phyloP scores from a whole-genome alignment of 179 eudicot genomes.

The Carnegiea gigantea region DNA sequence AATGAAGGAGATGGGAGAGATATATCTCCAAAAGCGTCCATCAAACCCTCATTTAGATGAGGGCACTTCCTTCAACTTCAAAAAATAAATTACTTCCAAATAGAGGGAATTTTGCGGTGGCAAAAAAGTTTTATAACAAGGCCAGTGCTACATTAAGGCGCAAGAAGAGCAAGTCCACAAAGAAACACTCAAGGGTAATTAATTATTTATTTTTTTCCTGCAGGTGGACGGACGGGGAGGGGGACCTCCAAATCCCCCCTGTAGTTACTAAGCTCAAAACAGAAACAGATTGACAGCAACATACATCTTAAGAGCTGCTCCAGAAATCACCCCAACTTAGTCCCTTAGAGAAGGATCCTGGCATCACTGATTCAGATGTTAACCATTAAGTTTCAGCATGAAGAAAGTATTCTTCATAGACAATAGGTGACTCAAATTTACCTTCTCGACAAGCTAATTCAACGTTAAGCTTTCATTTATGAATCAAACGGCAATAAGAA shows the following conservation, averaged over 20 bases:
- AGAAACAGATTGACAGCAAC: too few species aligned
- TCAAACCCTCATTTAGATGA: not conserved
- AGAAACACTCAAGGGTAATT: too few species aligned
- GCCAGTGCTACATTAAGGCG: not conserved
- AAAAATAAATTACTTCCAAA: not conserved
- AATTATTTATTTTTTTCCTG: too few species aligned
- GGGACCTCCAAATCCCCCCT: not conserved
- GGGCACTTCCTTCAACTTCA: not conserved
- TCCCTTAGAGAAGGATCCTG: not conserved
- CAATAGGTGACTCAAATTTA: not conserved
- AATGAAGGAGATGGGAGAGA: not conserved
- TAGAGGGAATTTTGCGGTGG: not conserved
- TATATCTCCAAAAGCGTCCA: not conserved
- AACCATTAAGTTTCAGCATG: not conserved
- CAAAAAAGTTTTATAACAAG: not conserved
- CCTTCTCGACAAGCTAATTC: not conserved
- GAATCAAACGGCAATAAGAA: too few species aligned
- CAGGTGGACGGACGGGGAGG: too few species aligned
- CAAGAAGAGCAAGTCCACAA: not conserved
- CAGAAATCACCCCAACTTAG: not conserved
- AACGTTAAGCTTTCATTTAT: too few species aligned
- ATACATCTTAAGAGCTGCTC: too few species aligned
- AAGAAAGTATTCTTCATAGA: not conserved
- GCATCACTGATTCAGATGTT: not conserved
- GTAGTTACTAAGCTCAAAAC: too few species aligned